Evolutionary conservation across 371 early-diverging fungal species (phyloP).

Genomic region (Circinella minor): DNA sequence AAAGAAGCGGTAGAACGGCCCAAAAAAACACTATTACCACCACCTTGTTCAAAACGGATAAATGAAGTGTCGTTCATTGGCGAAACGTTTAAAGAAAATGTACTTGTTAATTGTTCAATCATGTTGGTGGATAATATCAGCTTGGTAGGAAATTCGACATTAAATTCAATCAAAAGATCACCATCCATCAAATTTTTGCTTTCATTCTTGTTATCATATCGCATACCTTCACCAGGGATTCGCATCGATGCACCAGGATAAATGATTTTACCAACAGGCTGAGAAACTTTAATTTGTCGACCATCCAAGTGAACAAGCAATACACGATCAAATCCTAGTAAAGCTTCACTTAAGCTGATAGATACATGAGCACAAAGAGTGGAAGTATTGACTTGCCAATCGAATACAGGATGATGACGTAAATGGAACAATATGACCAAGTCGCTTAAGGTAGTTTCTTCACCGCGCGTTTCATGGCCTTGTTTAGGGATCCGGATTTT

Average conservation of each 20-base stretch:
- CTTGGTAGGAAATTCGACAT: slow-evolving; percentile 89
- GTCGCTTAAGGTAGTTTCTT: slow-evolving; percentile 51
- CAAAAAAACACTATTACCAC: neutral
- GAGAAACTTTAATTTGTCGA: slow-evolving; percentile 80
- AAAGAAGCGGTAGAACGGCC: neutral
- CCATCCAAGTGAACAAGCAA: slow-evolving; percentile 89
- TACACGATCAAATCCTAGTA: slow-evolving; percentile 89
- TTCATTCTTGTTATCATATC: slow-evolving; percentile 46
- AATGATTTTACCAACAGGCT: slow-evolving; percentile 90
- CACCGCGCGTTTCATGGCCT: slow-evolving; percentile 11
- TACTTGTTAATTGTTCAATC: slow-evolving; percentile 34
- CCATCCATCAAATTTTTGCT: slow-evolving; percentile 51
- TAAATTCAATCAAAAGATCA: slow-evolving; percentile 89
- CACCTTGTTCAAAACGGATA: neutral
- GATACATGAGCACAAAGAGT: slow-evolving; percentile 57
- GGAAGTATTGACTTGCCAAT: slow-evolving; percentile 69
- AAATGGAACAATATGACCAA: slow-evolving; percentile 82
- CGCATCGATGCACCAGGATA: slow-evolving; percentile 85
- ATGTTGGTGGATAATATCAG: slow-evolving; percentile 59
- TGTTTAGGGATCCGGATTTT: neutral
- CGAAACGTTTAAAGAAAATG: slow-evolving; percentile 13
- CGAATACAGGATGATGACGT: slow-evolving; percentile 71
- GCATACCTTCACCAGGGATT: slow-evolving; percentile 94
- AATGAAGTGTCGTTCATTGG: neutral
- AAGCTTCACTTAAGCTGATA: slow-evolving; percentile 88